Conservation (phyloP, 345 rosid species). For the Ricinus communis region DNA sequence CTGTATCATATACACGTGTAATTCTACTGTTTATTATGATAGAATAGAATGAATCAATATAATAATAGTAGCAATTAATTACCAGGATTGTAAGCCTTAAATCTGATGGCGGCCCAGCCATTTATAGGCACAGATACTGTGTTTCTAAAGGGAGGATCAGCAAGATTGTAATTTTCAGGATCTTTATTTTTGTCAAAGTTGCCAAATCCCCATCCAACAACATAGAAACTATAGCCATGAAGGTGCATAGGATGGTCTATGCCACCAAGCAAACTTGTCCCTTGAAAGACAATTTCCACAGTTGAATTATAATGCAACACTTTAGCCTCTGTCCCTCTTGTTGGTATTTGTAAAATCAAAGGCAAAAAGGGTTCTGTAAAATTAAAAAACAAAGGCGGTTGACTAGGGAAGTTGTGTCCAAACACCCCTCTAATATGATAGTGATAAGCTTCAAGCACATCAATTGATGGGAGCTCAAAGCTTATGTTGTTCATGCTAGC, state of each 20-base stretch:
- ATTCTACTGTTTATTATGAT: too few relatives aligned
- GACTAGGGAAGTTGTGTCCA: conserved; percentile 6
- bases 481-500: conserved; percentile 27
- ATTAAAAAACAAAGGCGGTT: conserved; percentile 15
- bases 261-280: conserved; percentile 46
- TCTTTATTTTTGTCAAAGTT: conserved; percentile 48
- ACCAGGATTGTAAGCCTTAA: conserved; percentile 72
- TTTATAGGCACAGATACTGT: conserved; percentile 63
- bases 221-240: conserved; percentile 69
- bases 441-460: conserved; percentile 22
- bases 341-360: not conserved
- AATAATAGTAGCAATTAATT: too few relatives aligned
- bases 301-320: conserved; percentile 42
- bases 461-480: conserved; percentile 4
- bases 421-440: conserved; percentile 2
- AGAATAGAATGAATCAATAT: too few relatives aligned
- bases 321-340: conserved; percentile 32
- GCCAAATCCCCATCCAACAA: conserved; percentile 66
- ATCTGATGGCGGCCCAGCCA: conserved; percentile 71
- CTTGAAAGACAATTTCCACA: conserved; percentile 64
- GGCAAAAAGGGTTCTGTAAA: conserved; percentile 10
- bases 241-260: conserved; percentile 76
- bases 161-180: conserved; percentile 47
- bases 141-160: conserved; percentile 68
- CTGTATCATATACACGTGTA: too few relatives aligned